Evolutionary conservation across 2,329 filamentous ascomycete genomes (phyloP).

Genomic region (Myriosclerotinia scirpicola): DNA sequence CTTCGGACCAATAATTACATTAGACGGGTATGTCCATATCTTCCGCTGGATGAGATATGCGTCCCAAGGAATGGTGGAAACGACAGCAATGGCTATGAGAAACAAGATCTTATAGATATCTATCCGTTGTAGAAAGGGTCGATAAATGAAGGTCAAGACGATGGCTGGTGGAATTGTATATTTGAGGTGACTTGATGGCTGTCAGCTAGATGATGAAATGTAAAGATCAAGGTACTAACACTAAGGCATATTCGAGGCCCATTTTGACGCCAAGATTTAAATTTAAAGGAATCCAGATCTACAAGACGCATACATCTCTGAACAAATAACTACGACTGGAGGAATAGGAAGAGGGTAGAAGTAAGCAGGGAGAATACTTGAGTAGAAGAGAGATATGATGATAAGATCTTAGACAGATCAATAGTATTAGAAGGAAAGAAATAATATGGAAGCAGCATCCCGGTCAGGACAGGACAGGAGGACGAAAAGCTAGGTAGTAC

Average conservation of each 20-base stretch:
- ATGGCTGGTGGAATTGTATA: slow-evolving; percentile 66
- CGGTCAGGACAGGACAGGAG: too few relatives aligned
- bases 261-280: slow-evolving; percentile 41
- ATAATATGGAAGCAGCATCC: too few relatives aligned
- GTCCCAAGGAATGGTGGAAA: slow-evolving; percentile 73
- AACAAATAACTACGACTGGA: slow-evolving; percentile 11
- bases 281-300: slow-evolving; percentile 13
- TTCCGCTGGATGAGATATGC: slow-evolving; percentile 67
- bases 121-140: slow-evolving; percentile 60
- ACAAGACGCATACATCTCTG: slow-evolving; percentile 13
- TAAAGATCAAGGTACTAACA: slow-evolving; percentile 48
- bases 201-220: slow-evolving; percentile 17
- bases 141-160: slow-evolving; percentile 57
- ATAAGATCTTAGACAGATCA: too few relatives aligned
- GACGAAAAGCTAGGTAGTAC: too few relatives aligned
- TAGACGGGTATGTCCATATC: slow-evolving; percentile 70
- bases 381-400: too few relatives aligned
- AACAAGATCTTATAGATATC: slow-evolving; percentile 63
- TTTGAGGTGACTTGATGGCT: slow-evolving; percentile 51
- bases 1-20: slow-evolving; percentile 62
- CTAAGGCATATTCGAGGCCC: slow-evolving; percentile 62
- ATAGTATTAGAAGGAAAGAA: too few relatives aligned
- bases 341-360: neutral
- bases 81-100: slow-evolving; percentile 62
- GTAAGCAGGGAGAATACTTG: too few relatives aligned